Percentiles rank a stretch among this genome's conserved stretches.
phyloP scores from a whole-genome alignment of 768 basidiomycete genomes.

The Leucosporidium scottii region DNA sequence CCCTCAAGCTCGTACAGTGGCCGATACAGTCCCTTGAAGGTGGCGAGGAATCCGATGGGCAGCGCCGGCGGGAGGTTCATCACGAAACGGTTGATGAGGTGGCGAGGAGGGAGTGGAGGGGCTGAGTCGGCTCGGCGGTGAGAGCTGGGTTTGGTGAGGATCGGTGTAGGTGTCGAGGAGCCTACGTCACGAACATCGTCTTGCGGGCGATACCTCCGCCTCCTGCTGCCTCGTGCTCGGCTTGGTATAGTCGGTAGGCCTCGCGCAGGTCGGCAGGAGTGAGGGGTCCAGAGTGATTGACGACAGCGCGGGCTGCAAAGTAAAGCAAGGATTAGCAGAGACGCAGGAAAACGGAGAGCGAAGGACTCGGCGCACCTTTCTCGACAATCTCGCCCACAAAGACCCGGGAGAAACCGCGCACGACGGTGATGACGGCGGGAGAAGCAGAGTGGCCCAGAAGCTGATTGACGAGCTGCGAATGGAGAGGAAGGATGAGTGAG shows the following conservation, averaged over 20 bases:
- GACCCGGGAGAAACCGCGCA: constrained; percentile 74
- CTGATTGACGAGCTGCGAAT: constrained; percentile 68
- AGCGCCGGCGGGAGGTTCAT: too few relatives aligned
- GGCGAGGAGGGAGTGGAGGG: too few relatives aligned
- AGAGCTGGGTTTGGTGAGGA: too few relatives aligned
- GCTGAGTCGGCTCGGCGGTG: too few relatives aligned
- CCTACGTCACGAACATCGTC: constrained; percentile 62
- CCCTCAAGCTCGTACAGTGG: too few relatives aligned
- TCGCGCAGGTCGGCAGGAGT: constrained; percentile 85
- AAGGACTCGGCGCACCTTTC: constrained; percentile 53
- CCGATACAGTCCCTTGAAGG: too few relatives aligned
- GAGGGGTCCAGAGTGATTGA: constrained; percentile 68
- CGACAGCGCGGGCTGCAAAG: constrained; percentile 60
- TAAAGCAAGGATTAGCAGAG: too few relatives aligned
- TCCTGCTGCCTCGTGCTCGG: constrained; percentile 56
- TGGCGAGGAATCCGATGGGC: too few relatives aligned
- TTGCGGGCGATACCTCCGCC: constrained; percentile 71
- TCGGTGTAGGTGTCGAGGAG: too few relatives aligned
- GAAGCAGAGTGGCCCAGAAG: constrained; percentile 72
- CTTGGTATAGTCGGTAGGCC: constrained; percentile 73
- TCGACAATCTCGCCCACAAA: constrained; percentile 90
- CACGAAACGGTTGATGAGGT: too few relatives aligned
- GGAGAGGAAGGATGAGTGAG: background rate
- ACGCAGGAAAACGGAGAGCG: background rate
- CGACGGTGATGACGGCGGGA: constrained; percentile 76